Conservation (phyloP, 1,284 basidiomycete species). For the Marasmius tenuissimus region DNA sequence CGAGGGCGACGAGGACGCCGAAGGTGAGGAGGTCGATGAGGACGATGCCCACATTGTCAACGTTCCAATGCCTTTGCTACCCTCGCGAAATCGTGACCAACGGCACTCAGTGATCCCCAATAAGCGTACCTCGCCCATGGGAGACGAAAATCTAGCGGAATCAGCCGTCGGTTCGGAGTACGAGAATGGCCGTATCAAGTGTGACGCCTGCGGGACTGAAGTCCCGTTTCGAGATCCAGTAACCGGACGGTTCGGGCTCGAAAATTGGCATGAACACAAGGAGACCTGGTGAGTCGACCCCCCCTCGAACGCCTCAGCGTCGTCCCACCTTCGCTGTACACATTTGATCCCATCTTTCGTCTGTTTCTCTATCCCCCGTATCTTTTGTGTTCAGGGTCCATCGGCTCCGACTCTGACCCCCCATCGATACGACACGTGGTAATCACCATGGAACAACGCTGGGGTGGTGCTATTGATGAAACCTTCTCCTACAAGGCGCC, state of each 20-base stretch:
- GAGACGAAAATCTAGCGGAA: neutral
- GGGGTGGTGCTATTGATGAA: too few species aligned
- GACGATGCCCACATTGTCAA: neutral
- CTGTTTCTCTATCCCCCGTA: conserved; percentile 20
- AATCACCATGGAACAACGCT: too few species aligned
- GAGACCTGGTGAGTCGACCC: conserved; percentile 44
- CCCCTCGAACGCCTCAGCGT: too few species aligned
- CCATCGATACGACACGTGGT: too few species aligned
- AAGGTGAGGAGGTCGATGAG: neutral
- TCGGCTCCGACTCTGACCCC: too few species aligned
- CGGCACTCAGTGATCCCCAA: neutral
- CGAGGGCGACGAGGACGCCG: neutral
- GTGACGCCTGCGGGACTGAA: conserved; percentile 56
- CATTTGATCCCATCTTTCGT: neutral
- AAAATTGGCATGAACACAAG: conserved; percentile 69
- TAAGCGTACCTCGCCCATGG: neutral
- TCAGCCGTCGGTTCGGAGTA: conserved; percentile 28
- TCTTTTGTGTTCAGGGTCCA: too few species aligned
- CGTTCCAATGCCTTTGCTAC: neutral
- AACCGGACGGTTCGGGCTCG: conserved; percentile 60
- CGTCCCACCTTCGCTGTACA: neutral
- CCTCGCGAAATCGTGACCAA: neutral
- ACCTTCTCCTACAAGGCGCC: too few species aligned
- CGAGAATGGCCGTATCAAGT: conserved; percentile 61
- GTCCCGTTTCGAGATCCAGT: conserved; percentile 65